Percentiles rank a stretch among this genome's conserved stretches.
phyloP scores from a whole-genome alignment of 2,329 filamentous ascomycete genomes.

The Rutstroemia sp. region DNA sequence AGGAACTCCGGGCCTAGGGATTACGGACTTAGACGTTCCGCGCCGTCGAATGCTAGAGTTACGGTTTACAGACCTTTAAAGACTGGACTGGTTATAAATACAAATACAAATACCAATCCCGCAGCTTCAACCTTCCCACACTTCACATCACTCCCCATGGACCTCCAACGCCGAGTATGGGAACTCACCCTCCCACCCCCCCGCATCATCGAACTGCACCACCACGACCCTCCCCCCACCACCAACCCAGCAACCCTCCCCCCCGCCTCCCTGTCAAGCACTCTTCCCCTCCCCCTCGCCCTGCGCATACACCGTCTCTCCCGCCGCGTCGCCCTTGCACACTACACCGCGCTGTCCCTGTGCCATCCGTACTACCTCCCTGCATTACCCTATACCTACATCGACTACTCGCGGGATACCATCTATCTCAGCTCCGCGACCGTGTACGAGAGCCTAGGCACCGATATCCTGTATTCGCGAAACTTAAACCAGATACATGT shows the following conservation, averaged over 20 bases:
- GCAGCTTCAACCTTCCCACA: background rate
- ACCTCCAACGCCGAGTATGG: slow-evolving; percentile 1
- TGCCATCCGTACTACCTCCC: background rate
- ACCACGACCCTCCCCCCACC: no score
- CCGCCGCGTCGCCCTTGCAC: background rate
- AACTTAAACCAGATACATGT: background rate
- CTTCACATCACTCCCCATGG: background rate
- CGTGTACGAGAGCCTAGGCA: background rate
- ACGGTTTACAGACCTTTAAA: background rate
- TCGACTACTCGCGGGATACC: background rate
- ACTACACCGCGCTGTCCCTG: background rate
- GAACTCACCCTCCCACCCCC: background rate
- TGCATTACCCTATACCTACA: background rate
- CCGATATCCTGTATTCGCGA: background rate
- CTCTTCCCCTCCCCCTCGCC: background rate
- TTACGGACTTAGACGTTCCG: no score
- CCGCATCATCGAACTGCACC: background rate
- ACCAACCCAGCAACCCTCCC: background rate
- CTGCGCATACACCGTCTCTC: background rate
- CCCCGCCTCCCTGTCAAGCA: background rate
- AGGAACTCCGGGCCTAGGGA: background rate
- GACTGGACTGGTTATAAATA: background rate
- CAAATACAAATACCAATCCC: background rate
- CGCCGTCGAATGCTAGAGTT: no score
- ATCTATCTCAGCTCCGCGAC: background rate